phyloP scores from a whole-genome alignment of 345 rosid species.

The Moricandia moricandioides region DNA sequence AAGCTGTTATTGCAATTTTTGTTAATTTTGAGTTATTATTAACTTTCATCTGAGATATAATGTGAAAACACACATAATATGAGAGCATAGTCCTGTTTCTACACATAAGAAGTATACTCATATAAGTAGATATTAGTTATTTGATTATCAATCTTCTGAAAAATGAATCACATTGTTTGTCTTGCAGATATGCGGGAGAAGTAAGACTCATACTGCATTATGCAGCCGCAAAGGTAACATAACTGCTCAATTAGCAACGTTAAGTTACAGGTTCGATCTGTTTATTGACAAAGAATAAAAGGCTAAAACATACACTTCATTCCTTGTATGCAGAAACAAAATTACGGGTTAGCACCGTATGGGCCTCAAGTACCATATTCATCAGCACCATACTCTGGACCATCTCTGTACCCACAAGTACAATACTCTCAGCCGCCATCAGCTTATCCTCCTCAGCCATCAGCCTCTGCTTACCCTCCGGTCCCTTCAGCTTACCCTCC shows the following conservation, averaged over 20 bases:
- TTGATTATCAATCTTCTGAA: slow-evolving; percentile 9
- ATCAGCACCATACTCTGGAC: slow-evolving; percentile 35
- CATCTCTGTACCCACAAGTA: slow-evolving; percentile 36
- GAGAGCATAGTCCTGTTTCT: neutral
- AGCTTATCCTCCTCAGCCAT: slow-evolving; percentile 44
- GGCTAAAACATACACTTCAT: neutral
- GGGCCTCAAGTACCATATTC: slow-evolving; percentile 36
- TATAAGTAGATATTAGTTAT: neutral
- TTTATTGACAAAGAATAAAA: neutral
- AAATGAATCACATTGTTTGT: slow-evolving; percentile 7
- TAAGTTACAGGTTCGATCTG: neutral
- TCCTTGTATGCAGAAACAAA: slow-evolving; percentile 46
- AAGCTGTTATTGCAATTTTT: neutral
- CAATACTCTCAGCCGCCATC: slow-evolving; percentile 41
- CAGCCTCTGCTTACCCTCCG: slow-evolving; percentile 39
- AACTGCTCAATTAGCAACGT: neutral
- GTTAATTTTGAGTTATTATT: neutral
- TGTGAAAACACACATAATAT: neutral
- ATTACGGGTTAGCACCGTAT: slow-evolving; percentile 38
- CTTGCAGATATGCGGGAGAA: slow-evolving; percentile 79
- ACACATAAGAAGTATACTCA: neutral
- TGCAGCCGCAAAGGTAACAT: slow-evolving; percentile 56
- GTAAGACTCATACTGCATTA: slow-evolving; percentile 69
- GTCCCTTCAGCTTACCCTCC: slow-evolving; percentile 41
- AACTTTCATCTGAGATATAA: neutral